Conservation (phyloP, 441 rosid genomes). For the Biscutella laevigata region DNA sequence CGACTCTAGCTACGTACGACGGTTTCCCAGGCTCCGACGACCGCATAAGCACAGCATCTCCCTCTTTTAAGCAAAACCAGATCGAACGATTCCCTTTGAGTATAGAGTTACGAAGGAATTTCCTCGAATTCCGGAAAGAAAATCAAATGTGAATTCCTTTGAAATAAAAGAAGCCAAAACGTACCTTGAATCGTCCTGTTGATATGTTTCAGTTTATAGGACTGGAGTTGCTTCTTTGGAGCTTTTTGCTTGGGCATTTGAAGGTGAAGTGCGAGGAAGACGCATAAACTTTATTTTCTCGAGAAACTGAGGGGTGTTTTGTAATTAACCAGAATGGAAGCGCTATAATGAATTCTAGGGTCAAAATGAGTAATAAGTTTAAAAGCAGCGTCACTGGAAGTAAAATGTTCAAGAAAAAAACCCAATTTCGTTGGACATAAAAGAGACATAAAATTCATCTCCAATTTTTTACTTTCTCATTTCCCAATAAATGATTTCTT, state of each 20-base stretch:
- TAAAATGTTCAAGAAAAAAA: too few species aligned
- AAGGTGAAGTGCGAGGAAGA: slow-evolving; percentile 20
- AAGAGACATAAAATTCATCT: too few species aligned
- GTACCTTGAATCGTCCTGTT: slow-evolving; percentile 64
- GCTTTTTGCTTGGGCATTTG: slow-evolving; percentile 79
- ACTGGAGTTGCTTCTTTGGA: slow-evolving; percentile 57
- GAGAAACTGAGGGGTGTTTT: slow-evolving; percentile 27
- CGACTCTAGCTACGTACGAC: slow-evolving; percentile 87
- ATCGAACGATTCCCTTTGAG: slow-evolving; percentile 1
- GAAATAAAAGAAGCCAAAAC: not conserved
- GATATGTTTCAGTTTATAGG: slow-evolving; percentile 63
- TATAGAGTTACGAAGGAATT: not conserved
- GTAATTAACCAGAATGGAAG: too few species aligned
- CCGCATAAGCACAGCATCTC: slow-evolving; percentile 90
- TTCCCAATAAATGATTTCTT: too few species aligned
- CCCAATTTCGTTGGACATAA: too few species aligned
- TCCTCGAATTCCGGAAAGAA: not conserved
- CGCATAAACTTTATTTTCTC: not conserved
- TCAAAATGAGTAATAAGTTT: too few species aligned
- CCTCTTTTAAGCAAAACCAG: slow-evolving; percentile 32
- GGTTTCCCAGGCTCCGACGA: slow-evolving; percentile 71
- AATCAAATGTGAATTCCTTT: not conserved
- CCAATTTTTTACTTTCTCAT: too few species aligned
- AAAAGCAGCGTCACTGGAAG: too few species aligned
- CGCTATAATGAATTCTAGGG: too few species aligned